Conservation (phyloP, 805 yeast species). For the Cyberlindnera bimundalis region DNA sequence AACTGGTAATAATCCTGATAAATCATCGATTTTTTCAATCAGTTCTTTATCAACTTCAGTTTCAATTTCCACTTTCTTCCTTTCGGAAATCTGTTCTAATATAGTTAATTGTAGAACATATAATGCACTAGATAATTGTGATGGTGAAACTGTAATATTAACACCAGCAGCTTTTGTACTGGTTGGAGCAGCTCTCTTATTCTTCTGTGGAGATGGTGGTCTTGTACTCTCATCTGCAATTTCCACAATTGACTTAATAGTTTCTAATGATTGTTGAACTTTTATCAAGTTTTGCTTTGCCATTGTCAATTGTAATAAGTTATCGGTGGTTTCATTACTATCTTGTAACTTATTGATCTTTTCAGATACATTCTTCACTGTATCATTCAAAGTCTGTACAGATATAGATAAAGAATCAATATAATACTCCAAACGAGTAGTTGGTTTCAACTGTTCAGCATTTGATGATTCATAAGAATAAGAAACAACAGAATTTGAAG, state of each 20-base stretch:
- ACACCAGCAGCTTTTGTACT: constrained; percentile 4
- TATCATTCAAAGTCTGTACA: constrained; percentile 51
- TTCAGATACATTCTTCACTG: constrained; percentile 31
- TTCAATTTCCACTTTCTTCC: constrained; percentile 24
- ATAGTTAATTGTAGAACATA: constrained; percentile 44
- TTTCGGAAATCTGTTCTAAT: constrained; percentile 35
- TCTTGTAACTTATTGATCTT: constrained; percentile 30
- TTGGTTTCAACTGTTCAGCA: constrained; percentile 34
- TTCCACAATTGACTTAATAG: constrained; percentile 37
- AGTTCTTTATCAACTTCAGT: constrained; percentile 34
- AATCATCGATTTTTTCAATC: constrained; percentile 41
- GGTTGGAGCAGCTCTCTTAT: constrained; percentile 22
- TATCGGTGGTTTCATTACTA: constrained; percentile 29
- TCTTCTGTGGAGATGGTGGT: constrained; percentile 4
- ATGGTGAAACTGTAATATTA: constrained; percentile 26
- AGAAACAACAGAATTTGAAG: constrained; percentile 48
- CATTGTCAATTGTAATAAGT: constrained; percentile 40
- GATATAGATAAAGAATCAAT: constrained; percentile 58
- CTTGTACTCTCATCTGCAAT: constrained; percentile 21
- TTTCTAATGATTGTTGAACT: constrained; percentile 45
- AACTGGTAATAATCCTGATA: constrained; percentile 47
- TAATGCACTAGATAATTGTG: constrained; percentile 37
- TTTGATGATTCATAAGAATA: constrained; percentile 30
- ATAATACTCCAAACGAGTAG: constrained; percentile 64
- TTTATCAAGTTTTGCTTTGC: constrained; percentile 44